These are phyloP conservation scores for Cryphonectria parasitica DNA, from an alignment of 2,329 filamentous ascomycete species.

Conservation along the genomic window DNA sequence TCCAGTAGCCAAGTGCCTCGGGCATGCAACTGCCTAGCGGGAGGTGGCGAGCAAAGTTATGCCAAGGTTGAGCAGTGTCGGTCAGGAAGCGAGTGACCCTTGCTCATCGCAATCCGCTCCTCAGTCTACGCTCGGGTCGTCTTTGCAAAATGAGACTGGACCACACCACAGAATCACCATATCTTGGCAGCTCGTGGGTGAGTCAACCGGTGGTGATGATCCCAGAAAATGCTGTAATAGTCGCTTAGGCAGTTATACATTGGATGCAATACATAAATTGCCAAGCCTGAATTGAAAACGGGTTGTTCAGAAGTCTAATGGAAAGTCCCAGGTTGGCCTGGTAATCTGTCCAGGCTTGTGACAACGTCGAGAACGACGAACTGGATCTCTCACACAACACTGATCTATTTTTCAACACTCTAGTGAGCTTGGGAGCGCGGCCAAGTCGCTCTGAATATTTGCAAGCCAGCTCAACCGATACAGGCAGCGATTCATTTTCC, in stretches of 20 bases:
- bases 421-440: too few species aligned
- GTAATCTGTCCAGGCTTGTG: too few species aligned
- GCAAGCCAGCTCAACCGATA: neutral
- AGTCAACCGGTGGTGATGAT: neutral
- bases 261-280: neutral
- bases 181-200: neutral
- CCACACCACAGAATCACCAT: neutral
- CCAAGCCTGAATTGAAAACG: too few species aligned
- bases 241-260: neutral
- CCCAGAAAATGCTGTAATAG: neutral
- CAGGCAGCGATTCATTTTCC: neutral
- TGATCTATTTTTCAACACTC: too few species aligned
- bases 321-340: too few species aligned
- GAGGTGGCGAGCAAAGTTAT: neutral
- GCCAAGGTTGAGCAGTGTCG: neutral
- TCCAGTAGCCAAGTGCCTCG: neutral
- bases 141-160: neutral
- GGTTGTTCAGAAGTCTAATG: too few species aligned
- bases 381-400: too few species aligned
- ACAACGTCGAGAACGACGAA: too few species aligned
- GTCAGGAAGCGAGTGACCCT: neutral
- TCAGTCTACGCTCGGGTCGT: neutral
- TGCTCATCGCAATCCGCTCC: neutral
- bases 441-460: neutral
- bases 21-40: neutral